These are phyloP conservation scores for Sphagnum fallax DNA, from an alignment of 228 moss, liverwort and hornwort genomes.

Conservation along the genomic window DNA sequence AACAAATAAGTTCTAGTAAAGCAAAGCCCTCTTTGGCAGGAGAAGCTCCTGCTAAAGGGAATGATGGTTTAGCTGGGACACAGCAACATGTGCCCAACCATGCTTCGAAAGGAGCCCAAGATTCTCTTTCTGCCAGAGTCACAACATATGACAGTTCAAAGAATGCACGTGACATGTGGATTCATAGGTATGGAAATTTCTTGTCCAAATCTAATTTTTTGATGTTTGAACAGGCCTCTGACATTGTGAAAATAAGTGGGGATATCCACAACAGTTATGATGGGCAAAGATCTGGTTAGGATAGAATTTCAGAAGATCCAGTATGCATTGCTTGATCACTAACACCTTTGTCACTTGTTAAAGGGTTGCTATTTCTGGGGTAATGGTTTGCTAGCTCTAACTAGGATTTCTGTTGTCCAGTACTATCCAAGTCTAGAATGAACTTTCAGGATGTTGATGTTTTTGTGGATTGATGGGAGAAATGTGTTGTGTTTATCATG, in stretches of 20 bases:
- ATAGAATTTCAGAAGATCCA: not conserved
- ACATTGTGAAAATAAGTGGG: not conserved
- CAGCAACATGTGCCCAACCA: not conserved
- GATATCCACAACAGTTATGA: not conserved
- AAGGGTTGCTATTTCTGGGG: not conserved
- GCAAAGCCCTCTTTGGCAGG: not conserved
- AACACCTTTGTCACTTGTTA: not conserved
- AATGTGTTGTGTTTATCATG: not conserved
- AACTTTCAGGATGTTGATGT: too few species aligned
- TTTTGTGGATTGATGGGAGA: not conserved
- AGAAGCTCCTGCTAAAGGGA: not conserved
- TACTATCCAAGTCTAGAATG: too few species aligned
- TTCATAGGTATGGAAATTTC: constrained; percentile 2
- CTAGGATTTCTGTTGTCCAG: too few species aligned
- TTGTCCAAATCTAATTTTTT: not conserved
- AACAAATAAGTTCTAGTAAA: not conserved
- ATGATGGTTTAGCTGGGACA: not conserved
- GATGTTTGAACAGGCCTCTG: not conserved
- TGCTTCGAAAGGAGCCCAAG: not conserved
- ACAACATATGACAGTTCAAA: not conserved
- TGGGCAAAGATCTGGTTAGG: not conserved
- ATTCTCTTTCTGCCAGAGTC: not conserved
- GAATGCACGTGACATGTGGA: constrained; percentile 8
- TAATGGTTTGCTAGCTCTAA: not conserved
- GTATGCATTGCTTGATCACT: not conserved